phyloP scores from a whole-genome alignment of 176 grass and related monocot genomes.

The Ampelocalamus luodianensis region DNA sequence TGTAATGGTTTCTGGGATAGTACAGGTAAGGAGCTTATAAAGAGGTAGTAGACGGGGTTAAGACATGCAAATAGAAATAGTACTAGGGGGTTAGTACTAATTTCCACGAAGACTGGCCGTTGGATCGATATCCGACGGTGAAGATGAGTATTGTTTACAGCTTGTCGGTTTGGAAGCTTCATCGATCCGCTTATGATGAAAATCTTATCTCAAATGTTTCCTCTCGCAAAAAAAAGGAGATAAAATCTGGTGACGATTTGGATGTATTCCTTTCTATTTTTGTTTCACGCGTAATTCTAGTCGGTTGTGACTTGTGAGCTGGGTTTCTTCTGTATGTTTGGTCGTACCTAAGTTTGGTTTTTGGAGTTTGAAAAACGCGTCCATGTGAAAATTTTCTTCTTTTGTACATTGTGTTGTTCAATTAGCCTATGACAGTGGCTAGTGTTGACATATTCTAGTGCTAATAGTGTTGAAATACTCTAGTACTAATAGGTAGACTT shows the following conservation, averaged over 20 bases:
- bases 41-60: slow-evolving; percentile 27
- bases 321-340: not conserved
- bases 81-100: not conserved
- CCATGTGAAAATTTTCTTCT: not conserved
- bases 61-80: not conserved
- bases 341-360: slow-evolving; percentile 17
- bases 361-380: not conserved
- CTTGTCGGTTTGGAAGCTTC: slow-evolving; percentile 16
- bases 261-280: not conserved
- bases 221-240: not conserved
- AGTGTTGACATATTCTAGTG: not conserved
- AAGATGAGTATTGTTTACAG: not conserved
- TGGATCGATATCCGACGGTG: slow-evolving; percentile 9
- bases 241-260: not conserved
- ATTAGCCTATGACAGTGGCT: not conserved
- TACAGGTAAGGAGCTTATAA: slow-evolving; percentile 44
- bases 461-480: not conserved
- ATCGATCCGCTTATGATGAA: not conserved
- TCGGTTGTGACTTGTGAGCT: not conserved
- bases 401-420: not conserved
- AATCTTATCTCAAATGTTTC: not conserved
- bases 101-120: not conserved
- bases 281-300: not conserved
- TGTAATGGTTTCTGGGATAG: slow-evolving; percentile 46
- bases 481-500: not conserved